A percentile compares a stretch with the other conserved stretches of the same genome.
Conservation (phyloP, 495 filamentous ascomycete genomes). For the Xylaria castorea region DNA sequence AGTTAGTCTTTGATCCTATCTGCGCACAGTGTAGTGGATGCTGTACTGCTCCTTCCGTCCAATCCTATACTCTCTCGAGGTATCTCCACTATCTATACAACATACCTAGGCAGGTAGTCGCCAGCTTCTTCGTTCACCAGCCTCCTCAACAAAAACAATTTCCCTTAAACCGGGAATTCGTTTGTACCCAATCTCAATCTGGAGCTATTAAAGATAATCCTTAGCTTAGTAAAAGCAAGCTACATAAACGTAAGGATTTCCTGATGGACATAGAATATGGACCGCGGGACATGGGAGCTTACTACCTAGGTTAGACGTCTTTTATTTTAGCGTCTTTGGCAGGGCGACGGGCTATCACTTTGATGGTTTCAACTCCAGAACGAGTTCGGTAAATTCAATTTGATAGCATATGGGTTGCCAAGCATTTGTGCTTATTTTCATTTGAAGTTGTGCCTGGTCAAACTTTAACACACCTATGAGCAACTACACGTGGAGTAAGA, state of each 20-base stretch:
- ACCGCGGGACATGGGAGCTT: not conserved
- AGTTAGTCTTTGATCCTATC: not conserved
- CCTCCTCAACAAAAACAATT: slow-evolving; percentile 10
- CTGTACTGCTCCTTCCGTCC: not conserved
- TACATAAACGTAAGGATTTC: slow-evolving; percentile 1
- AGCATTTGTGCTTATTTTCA: slow-evolving; percentile 1
- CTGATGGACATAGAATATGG: slow-evolving; percentile 9
- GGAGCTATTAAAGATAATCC: not conserved
- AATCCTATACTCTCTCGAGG: not conserved
- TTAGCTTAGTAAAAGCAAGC: not conserved
- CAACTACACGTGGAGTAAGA: not conserved
- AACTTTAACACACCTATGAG: not conserved
- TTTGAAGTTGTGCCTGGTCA: not conserved
- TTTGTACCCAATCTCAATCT: slow-evolving; percentile 10
- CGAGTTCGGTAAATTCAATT: not conserved
- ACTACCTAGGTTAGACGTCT: slow-evolving; percentile 1
- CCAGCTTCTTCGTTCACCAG: slow-evolving; percentile 5
- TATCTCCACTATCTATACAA: slow-evolving; percentile 16
- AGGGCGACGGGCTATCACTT: slow-evolving; percentile 16
- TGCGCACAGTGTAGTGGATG: not conserved
- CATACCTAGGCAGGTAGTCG: not conserved
- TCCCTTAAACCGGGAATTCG: not conserved
- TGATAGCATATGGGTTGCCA: not conserved
- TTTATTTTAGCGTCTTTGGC: slow-evolving; percentile 26
- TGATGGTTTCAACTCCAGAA: not conserved